phyloP scores from a whole-genome alignment of 2,329 filamentous ascomycete genomes.

The Nemania sp. region DNA sequence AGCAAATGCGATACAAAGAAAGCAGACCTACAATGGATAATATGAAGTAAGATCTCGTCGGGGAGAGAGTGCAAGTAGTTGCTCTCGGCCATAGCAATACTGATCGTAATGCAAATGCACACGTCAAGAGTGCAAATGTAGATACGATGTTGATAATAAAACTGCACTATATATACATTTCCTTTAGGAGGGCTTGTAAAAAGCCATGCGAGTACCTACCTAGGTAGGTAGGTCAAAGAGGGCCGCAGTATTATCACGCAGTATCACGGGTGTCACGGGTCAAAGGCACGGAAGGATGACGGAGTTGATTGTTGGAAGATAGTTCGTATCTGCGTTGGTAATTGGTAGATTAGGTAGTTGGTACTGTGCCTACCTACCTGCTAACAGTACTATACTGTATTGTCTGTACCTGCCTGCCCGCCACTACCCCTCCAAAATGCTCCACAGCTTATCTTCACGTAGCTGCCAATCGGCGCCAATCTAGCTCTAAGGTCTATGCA shows the following conservation, averaged over 20 bases:
- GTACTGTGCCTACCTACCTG: not conserved
- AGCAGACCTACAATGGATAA: slow-evolving; percentile 67
- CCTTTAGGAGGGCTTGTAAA: not conserved
- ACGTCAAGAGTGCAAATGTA: not conserved
- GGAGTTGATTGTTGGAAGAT: slow-evolving; percentile 5
- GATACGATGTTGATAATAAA: not conserved
- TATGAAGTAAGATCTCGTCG: slow-evolving; percentile 72
- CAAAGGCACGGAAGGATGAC: slow-evolving; percentile 14
- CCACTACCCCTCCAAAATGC: slow-evolving; percentile 15
- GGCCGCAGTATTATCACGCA: slow-evolving; percentile 19
- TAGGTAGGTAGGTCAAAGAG: slow-evolving; percentile 3
- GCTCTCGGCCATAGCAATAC: slow-evolving; percentile 40
- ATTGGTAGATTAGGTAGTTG: too few species aligned
- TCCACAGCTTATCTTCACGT: not conserved
- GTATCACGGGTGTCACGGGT: slow-evolving; percentile 4
- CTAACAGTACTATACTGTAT: not conserved
- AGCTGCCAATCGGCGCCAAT: not conserved
- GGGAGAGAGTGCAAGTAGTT: slow-evolving; percentile 66
- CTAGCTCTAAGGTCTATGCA: not conserved
- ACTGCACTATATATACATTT: slow-evolving; percentile 12
- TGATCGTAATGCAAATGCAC: slow-evolving; percentile 6
- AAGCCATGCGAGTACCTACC: not conserved
- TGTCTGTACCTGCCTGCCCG: too few species aligned
- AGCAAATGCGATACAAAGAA: slow-evolving; percentile 21
- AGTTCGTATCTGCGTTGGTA: too few species aligned